A percentile compares a stretch with the other conserved stretches of the same genome.
Evolutionary conservation across 2,329 filamentous ascomycete species (phyloP).

Genomic region (Xylaria sp.): DNA sequence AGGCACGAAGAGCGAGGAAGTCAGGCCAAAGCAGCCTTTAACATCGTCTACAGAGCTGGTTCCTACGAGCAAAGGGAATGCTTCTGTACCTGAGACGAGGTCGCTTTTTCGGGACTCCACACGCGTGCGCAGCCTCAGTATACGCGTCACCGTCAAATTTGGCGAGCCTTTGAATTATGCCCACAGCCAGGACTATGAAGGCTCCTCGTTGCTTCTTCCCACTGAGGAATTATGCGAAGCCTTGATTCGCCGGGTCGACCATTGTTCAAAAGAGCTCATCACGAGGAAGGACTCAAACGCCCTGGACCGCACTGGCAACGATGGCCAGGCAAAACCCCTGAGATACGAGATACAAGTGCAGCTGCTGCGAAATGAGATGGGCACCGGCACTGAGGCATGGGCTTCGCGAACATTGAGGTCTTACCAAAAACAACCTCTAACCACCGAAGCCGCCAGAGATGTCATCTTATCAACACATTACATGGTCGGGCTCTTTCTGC

Average conservation of each 20-base stretch:
- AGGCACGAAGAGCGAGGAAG: constrained; percentile 38
- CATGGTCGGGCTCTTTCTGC: constrained; percentile 63
- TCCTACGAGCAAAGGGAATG: constrained; percentile 10
- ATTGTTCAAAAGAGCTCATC: constrained; percentile 64
- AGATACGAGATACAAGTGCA: constrained; percentile 62
- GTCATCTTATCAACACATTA: constrained; percentile 61
- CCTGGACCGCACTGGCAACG: constrained; percentile 54
- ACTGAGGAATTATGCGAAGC: constrained; percentile 61
- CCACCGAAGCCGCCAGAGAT: constrained; percentile 58
- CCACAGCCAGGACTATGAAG: constrained; percentile 59
- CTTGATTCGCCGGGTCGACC: constrained; percentile 62
- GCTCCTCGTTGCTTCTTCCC: constrained; percentile 57
- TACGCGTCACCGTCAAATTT: constrained; percentile 60
- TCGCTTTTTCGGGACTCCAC: constrained; percentile 37
- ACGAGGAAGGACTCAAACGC: constrained; percentile 63
- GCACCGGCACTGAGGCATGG: constrained; percentile 55
- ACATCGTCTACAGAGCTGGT: constrained; percentile 20
- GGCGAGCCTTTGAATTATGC: constrained; percentile 57
- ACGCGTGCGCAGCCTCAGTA: constrained; percentile 50
- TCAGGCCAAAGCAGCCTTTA: constrained; percentile 22
- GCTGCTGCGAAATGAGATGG: constrained; percentile 55
- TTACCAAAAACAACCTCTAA: constrained; percentile 61
- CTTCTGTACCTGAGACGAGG: constrained; percentile 29
- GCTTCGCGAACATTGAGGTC: constrained; percentile 60
- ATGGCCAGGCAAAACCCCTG: constrained; percentile 55